These are phyloP conservation scores for Sarocladium brachiariae DNA, from an alignment of 2,329 filamentous ascomycete species.

Conservation along the genomic window DNA sequence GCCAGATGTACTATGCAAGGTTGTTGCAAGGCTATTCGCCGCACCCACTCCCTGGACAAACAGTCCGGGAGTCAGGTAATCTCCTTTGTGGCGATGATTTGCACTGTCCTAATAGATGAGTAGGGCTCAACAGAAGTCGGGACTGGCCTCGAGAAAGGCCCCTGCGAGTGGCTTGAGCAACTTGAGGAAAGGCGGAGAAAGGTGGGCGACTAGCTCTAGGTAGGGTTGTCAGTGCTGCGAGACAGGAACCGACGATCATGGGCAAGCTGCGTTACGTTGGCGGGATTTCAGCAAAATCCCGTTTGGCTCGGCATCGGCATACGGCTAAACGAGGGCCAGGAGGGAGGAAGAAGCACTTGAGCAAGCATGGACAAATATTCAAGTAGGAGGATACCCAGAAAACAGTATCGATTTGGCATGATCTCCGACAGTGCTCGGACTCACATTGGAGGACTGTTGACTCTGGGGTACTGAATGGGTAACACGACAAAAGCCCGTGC, in stretches of 20 bases:
- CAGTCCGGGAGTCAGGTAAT: background rate
- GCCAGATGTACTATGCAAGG: background rate
- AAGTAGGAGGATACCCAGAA: background rate
- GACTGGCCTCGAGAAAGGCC: background rate
- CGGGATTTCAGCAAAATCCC: background rate
- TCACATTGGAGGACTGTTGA: background rate
- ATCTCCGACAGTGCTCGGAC: background rate
- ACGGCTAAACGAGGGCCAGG: slow-evolving; percentile 1
- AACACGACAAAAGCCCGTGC: background rate
- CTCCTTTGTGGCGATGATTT: background rate
- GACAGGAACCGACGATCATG: background rate
- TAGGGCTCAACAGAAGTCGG: background rate
- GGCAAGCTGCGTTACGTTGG: background rate
- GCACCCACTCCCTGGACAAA: background rate
- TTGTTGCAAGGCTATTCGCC: background rate
- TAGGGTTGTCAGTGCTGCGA: background rate
- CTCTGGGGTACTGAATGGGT: slow-evolving; percentile 2
- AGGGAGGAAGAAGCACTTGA: background rate
- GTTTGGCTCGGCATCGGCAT: background rate
- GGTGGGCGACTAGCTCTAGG: background rate
- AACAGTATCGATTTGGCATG: background rate
- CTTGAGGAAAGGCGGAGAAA: background rate
- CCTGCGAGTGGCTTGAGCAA: background rate
- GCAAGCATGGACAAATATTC: background rate
- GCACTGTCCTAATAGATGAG: background rate